A percentile compares a stretch with the other conserved stretches of the same genome.
phyloP scores from a whole-genome alignment of 768 basidiomycete species.

The Pleurotus ostreatus region DNA sequence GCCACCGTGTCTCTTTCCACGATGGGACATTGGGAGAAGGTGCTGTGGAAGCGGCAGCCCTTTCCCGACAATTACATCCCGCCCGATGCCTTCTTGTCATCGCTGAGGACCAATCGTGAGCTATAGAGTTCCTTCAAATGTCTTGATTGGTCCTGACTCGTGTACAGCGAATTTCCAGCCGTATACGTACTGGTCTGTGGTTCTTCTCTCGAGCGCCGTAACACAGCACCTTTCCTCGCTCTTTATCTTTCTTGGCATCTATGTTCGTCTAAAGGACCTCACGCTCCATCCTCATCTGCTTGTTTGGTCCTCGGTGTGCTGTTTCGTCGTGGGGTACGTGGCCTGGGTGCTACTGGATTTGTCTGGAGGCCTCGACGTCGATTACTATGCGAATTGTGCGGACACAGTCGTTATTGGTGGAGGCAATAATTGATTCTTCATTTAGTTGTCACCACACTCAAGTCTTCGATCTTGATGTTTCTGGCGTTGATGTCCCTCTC shows the following conservation, averaged over 20 bases:
- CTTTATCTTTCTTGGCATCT: slow-evolving; percentile 78
- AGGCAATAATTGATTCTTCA: slow-evolving; percentile 5
- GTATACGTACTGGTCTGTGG: slow-evolving; percentile 72
- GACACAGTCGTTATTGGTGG: slow-evolving; percentile 13
- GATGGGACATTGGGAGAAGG: slow-evolving; percentile 52
- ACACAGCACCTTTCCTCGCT: slow-evolving; percentile 82
- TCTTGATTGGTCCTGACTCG: not conserved
- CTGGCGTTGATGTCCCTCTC: slow-evolving; percentile 86
- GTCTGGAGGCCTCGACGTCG: slow-evolving; percentile 17
- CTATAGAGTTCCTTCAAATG: slow-evolving; percentile 9
- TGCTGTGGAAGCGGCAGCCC: slow-evolving; percentile 74
- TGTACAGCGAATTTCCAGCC: slow-evolving; percentile 72
- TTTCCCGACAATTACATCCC: slow-evolving; percentile 89
- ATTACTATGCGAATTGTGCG: slow-evolving; percentile 25
- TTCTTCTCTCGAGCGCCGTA: slow-evolving; percentile 66
- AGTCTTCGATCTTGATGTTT: slow-evolving; percentile 84
- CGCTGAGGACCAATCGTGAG: slow-evolving; percentile 76
- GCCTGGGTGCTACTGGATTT: slow-evolving; percentile 56
- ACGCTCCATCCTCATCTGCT: slow-evolving; percentile 66
- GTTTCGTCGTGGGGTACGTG: slow-evolving; percentile 58
- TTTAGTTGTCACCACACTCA: slow-evolving; percentile 21
- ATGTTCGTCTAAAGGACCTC: slow-evolving; percentile 63
- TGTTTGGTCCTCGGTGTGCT: slow-evolving; percentile 57
- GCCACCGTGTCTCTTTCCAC: too few species aligned
- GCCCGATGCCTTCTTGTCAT: slow-evolving; percentile 65